phyloP scores from a whole-genome alignment of 148 eudicot genomes.

The Cornus kousa region DNA sequence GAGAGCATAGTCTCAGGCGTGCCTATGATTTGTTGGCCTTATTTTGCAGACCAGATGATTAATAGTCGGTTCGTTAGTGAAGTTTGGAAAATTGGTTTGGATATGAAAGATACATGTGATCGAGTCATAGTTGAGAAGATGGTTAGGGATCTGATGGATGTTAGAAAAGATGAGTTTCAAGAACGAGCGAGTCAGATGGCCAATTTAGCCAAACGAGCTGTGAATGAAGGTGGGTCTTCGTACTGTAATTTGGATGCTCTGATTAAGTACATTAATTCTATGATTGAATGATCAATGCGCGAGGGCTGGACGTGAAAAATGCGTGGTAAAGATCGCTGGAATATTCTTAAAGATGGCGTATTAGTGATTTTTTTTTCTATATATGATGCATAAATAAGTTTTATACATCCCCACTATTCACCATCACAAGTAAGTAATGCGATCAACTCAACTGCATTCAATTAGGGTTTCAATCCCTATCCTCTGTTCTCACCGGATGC shows the following conservation, averaged over 20 bases:
- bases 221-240: conserved; percentile 8
- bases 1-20: conserved; percentile 45
- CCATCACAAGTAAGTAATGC: too few species aligned
- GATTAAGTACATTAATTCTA: conserved; percentile 6
- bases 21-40: conserved; percentile 53
- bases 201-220: conserved; percentile 4
- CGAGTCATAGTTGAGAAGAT: not conserved
- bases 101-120: conserved; percentile 41
- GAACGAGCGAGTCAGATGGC: not conserved
- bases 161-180: not conserved
- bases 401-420: too few species aligned
- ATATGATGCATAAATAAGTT: too few species aligned
- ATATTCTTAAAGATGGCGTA: too few species aligned
- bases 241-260: conserved; percentile 4
- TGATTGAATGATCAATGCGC: not conserved
- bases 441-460: too few species aligned
- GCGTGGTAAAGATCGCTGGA: too few species aligned
- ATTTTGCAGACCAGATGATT: conserved; percentile 37
- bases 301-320: too few species aligned
- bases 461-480: too few species aligned
- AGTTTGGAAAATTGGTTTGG: conserved; percentile 36
- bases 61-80: conserved; percentile 39
- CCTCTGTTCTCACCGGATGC: too few species aligned
- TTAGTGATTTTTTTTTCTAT: too few species aligned
- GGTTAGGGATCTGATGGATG: conserved; percentile 10